phyloP scores from a whole-genome alignment of 2,329 filamentous ascomycete genomes.

The Aureobasidium sp. region DNA sequence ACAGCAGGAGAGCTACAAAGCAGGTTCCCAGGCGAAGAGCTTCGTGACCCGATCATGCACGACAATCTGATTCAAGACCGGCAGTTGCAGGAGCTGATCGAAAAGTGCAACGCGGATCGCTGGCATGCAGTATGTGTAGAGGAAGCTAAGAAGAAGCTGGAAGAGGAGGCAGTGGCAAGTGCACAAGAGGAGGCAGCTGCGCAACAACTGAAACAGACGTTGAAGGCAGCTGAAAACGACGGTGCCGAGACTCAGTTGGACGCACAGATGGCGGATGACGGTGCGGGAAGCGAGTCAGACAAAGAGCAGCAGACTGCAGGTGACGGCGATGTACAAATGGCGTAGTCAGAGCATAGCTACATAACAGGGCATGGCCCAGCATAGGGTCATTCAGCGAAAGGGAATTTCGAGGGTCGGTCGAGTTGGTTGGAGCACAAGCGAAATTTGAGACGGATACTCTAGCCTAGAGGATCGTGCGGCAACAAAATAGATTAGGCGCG shows the following conservation, averaged over 20 bases:
- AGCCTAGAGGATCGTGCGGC: not conserved
- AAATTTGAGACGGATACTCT: conserved; percentile 8
- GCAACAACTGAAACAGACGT: not conserved
- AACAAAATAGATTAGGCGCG: not conserved
- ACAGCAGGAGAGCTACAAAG: conserved; percentile 52
- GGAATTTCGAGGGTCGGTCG: not conserved
- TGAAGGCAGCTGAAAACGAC: conserved; percentile 7
- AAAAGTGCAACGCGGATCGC: conserved; percentile 59
- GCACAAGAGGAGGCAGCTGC: conserved; percentile 6
- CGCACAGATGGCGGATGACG: conserved; percentile 14
- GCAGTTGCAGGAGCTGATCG: conserved; percentile 54
- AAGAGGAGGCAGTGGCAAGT: conserved; percentile 19
- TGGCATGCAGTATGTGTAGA: conserved; percentile 49
- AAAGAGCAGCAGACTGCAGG: conserved; percentile 8
- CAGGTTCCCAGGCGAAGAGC: conserved; percentile 44
- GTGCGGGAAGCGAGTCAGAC: conserved; percentile 10
- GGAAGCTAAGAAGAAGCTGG: conserved; percentile 30
- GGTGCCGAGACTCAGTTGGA: conserved; percentile 11
- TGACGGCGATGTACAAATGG: conserved; percentile 18
- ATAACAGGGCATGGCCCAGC: not conserved
- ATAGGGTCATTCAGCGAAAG: not conserved
- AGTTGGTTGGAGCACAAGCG: not conserved
- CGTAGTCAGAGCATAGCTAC: not conserved
- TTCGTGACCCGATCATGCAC: conserved; percentile 58
- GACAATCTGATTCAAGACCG: conserved; percentile 68